These are phyloP conservation scores for Arthroderma sp. DNA, from an alignment of 2,329 filamentous ascomycete species.

Conservation along the genomic window DNA sequence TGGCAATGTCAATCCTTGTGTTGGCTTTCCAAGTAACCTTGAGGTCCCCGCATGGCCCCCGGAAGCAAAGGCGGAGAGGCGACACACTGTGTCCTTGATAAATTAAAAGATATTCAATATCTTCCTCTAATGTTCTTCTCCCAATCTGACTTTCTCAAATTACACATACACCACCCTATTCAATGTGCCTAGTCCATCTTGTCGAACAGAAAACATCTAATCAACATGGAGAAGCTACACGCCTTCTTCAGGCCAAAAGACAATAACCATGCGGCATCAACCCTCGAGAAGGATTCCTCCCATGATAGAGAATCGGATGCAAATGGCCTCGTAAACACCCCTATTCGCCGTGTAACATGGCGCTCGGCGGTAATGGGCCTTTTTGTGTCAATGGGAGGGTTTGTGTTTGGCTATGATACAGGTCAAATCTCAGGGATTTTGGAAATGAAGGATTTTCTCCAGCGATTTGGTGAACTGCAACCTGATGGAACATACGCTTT, in stretches of 20 bases:
- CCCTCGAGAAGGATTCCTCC: slow-evolving; percentile 1
- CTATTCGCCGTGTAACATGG: slow-evolving; percentile 31
- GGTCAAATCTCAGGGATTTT: slow-evolving; percentile 35
- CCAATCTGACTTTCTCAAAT: no score
- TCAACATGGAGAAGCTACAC: neutral
- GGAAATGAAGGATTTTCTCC: slow-evolving; percentile 34
- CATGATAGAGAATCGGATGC: slow-evolving; percentile 4
- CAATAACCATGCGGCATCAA: neutral
- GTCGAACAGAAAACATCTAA: neutral
- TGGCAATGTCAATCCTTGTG: no score
- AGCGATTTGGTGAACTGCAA: slow-evolving; percentile 26
- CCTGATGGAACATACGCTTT: slow-evolving; percentile 24
- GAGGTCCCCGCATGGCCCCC: no score
- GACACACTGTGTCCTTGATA: no score
- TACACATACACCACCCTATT: no score
- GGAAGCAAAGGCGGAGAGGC: no score
- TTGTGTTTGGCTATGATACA: slow-evolving; percentile 32
- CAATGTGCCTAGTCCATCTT: no score
- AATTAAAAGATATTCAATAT: no score
- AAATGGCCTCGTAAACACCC: slow-evolving; percentile 25
- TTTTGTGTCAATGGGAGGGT: slow-evolving; percentile 36
- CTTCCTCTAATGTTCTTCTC: no score
- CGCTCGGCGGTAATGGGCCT: slow-evolving; percentile 31
- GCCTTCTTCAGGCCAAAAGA: neutral
- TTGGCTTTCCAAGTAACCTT: no score